A percentile compares a stretch with the other conserved stretches of the same genome.
These are phyloP conservation scores for Tylopilus vinaceipallidus DNA, from an alignment of 768 basidiomycete species.

Conservation along the genomic window DNA sequence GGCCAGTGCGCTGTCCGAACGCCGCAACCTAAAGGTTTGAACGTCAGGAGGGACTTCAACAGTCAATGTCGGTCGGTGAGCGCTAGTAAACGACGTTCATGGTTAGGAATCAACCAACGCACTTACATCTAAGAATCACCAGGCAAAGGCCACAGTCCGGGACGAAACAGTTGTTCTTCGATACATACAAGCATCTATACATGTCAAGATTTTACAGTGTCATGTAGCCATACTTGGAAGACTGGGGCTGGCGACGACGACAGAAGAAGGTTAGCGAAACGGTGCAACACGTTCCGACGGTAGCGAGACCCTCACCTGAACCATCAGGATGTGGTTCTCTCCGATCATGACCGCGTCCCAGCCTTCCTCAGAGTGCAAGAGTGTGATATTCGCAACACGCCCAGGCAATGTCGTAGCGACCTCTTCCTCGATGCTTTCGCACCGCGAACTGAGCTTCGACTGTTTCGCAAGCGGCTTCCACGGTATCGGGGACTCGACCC, in stretches of 20 bases:
- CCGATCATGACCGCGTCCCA: conserved; percentile 37
- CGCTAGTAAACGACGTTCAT: too few species aligned
- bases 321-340: conserved; percentile 35
- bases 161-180: too few species aligned
- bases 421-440: conserved; percentile 18
- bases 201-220: conserved; percentile 22
- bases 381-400: conserved; percentile 18
- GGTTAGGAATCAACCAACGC: too few species aligned
- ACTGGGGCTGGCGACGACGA: conserved; percentile 5
- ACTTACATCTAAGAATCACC: too few species aligned
- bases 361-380: conserved; percentile 11
- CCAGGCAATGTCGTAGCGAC: conserved; percentile 31
- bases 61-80: too few species aligned
- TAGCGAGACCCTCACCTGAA: conserved; percentile 24
- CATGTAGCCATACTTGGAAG: conserved; percentile 25
- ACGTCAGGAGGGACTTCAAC: too few species aligned
- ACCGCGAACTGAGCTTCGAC: conserved; percentile 8
- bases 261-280: conserved; percentile 1
- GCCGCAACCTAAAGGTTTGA: too few species aligned
- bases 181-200: background rate
- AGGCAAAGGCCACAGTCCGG: too few species aligned
- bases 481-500: conserved; percentile 1
- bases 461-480: conserved; percentile 20
- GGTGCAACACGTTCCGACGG: background rate
- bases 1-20: too few species aligned